A percentile compares a stretch with the other conserved stretches of the same genome.
Evolutionary conservation across 768 basidiomycete species (phyloP).

Genomic region (Russula sp.): DNA sequence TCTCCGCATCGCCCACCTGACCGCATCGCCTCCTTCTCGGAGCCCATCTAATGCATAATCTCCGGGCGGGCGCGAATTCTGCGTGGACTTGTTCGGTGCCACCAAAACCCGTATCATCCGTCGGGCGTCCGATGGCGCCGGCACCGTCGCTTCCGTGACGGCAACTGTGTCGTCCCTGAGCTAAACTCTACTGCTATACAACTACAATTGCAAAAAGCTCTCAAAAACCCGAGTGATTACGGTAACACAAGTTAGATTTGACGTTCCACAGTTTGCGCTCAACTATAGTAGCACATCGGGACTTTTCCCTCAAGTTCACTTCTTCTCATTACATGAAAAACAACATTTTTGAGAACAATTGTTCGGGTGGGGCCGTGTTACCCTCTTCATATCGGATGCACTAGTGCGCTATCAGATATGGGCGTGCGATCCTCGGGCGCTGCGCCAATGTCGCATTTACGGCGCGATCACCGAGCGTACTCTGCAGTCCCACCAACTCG

Average conservation of each 20-base stretch:
- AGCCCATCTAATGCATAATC: slow-evolving; percentile 18
- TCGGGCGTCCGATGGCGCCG: slow-evolving; percentile 24
- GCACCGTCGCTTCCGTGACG: slow-evolving; percentile 20
- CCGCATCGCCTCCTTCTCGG: slow-evolving; percentile 14
- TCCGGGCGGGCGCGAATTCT: slow-evolving; percentile 21
- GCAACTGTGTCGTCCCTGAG: slow-evolving; percentile 25
- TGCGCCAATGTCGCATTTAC: slow-evolving; percentile 23
- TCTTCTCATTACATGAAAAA: neutral
- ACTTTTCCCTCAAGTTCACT: neutral
- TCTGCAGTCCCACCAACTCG: slow-evolving; percentile 16
- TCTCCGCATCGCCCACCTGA: slow-evolving; percentile 29
- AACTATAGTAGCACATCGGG: neutral
- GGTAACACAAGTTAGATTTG: neutral
- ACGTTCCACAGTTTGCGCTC: slow-evolving; percentile 6
- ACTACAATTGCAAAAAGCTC: neutral
- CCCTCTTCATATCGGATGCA: slow-evolving; percentile 15
- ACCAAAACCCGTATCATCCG: slow-evolving; percentile 25
- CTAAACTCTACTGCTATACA: slow-evolving; percentile 3
- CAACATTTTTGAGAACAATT: neutral
- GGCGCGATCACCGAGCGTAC: slow-evolving; percentile 24
- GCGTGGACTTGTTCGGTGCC: slow-evolving; percentile 28
- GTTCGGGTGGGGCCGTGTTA: slow-evolving; percentile 13
- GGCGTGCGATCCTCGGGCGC: slow-evolving; percentile 23
- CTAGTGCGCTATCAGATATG: slow-evolving; percentile 17
- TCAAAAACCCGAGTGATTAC: slow-evolving; percentile 8